Conservation (phyloP, 2,329 filamentous ascomycete genomes). For the Ophiocordyceps sinensis region DNA sequence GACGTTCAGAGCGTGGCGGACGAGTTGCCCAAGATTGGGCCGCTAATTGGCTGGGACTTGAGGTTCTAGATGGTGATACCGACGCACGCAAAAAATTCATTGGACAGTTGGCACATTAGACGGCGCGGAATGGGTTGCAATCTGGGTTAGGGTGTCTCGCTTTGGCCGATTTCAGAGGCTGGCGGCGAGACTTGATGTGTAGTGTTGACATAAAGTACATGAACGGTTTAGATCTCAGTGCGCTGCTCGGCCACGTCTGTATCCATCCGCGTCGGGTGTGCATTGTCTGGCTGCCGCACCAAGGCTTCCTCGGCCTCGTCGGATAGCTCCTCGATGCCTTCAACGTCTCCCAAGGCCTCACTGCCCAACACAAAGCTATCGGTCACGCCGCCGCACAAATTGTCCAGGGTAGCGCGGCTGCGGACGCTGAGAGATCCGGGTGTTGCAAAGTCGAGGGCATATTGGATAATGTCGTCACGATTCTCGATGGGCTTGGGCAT, state of each 20-base stretch:
- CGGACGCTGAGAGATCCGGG: slow-evolving; percentile 21
- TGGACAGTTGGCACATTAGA: not conserved
- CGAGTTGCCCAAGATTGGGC: slow-evolving; percentile 75
- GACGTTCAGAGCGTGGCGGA: slow-evolving; percentile 97
- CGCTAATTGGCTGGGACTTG: slow-evolving; percentile 66
- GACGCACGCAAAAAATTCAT: not conserved
- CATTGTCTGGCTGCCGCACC: slow-evolving; percentile 16
- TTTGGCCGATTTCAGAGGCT: not conserved
- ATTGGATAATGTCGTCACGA: slow-evolving; percentile 22
- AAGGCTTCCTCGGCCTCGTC: slow-evolving; percentile 21
- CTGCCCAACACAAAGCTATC: slow-evolving; percentile 34
- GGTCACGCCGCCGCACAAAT: slow-evolving; percentile 23
- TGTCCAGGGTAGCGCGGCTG: slow-evolving; percentile 22
- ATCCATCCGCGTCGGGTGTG: not conserved
- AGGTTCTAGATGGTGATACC: slow-evolving; percentile 33
- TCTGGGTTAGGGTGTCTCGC: not conserved
- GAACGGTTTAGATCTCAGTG: not conserved
- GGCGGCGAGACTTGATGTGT: too few species aligned
- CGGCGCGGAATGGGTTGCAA: not conserved
- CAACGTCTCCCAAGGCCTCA: slow-evolving; percentile 21
- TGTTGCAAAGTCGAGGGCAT: slow-evolving; percentile 26
- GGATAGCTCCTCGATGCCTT: slow-evolving; percentile 23
- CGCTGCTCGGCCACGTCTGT: not conserved
- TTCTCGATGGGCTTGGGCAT: slow-evolving; percentile 20
- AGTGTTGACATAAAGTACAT: not conserved